Evolutionary conservation across 2,329 filamentous ascomycete genomes (phyloP).

Genomic region (Fusarium mundagurra): DNA sequence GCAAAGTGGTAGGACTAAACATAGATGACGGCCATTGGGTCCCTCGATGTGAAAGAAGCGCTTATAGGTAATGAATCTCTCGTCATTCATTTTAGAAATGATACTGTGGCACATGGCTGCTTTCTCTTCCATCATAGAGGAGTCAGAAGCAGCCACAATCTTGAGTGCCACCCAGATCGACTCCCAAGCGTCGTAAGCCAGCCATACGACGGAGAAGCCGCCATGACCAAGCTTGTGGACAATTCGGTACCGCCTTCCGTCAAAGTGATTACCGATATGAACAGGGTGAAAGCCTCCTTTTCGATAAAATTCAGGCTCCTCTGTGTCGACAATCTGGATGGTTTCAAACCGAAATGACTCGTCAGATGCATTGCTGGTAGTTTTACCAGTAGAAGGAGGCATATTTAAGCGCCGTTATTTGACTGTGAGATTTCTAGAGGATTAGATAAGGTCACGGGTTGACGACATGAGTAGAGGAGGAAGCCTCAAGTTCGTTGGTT

Average conservation of each 20-base stretch:
- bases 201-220: not conserved
- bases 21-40: not conserved
- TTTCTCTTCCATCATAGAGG: not conserved
- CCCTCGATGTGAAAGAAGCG: slow-evolving; percentile 2
- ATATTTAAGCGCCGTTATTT: not conserved
- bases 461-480: accelerated
- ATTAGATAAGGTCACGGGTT: not conserved
- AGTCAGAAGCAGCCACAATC: not conserved
- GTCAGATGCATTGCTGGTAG: not conserved
- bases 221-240: not conserved
- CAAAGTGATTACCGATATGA: not conserved
- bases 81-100: not conserved
- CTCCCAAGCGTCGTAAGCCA: not conserved
- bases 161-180: not conserved
- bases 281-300: not conserved
- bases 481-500: not conserved
- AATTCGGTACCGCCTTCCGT: not conserved
- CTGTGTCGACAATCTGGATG: not conserved
- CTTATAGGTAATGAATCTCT: not conserved
- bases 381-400: not conserved
- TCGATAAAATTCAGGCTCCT: not conserved
- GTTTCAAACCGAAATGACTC: not conserved
- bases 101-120: not conserved
- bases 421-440: accelerated
- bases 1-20: not conserved